A percentile compares a stretch with the other conserved stretches of the same genome.
Conservation (phyloP, 768 basidiomycete species). For the Pleurotus cornucopiae region DNA sequence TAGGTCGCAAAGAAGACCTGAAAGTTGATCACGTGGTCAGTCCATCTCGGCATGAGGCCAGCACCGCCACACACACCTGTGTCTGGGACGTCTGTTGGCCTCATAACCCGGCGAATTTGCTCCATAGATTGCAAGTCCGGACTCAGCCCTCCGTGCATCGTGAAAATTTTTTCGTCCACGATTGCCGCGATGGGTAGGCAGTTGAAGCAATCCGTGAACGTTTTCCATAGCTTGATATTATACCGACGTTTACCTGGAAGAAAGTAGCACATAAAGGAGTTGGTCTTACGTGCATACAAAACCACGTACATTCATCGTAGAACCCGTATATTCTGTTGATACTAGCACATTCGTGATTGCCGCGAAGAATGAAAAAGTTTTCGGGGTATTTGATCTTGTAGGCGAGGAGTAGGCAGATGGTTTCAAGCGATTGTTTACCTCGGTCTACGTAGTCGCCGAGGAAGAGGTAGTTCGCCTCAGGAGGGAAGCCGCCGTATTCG, state of each 20-base stretch:
- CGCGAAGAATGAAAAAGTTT: conserved; percentile 99
- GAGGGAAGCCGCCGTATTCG: conserved; percentile 98
- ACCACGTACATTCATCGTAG: conserved; percentile 93
- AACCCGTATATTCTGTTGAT: conserved; percentile 99
- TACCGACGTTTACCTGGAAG: conserved; percentile 93
- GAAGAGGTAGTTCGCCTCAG: conserved; percentile 99
- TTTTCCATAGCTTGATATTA: conserved; percentile 99
- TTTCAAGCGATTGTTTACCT: conserved; percentile 98
- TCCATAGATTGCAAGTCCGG: conserved; percentile 99
- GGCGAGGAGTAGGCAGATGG: conserved; percentile 96
- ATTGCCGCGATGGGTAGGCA: conserved; percentile 98
- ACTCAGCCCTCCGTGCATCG: conserved; percentile 97
- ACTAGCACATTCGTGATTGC: conserved; percentile 98
- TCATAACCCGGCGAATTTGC: conserved; percentile 98
- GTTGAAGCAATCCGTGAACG: conserved; percentile 99
- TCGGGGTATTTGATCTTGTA: conserved; percentile 99
- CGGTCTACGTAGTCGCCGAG: conserved; percentile 99
- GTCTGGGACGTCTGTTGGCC: conserved; percentile 98
- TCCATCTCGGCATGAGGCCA: not conserved
- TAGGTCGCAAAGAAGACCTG: conserved; percentile 92
- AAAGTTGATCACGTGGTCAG: conserved; percentile 3
- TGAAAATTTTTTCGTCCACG: conserved; percentile 99
- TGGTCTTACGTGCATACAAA: not conserved
- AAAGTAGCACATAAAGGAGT: conserved; percentile 7
- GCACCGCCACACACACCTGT: conserved; percentile 58